phyloP scores from a whole-genome alignment of 2,329 filamentous ascomycete species.

The Phaeosphaeria sp. region DNA sequence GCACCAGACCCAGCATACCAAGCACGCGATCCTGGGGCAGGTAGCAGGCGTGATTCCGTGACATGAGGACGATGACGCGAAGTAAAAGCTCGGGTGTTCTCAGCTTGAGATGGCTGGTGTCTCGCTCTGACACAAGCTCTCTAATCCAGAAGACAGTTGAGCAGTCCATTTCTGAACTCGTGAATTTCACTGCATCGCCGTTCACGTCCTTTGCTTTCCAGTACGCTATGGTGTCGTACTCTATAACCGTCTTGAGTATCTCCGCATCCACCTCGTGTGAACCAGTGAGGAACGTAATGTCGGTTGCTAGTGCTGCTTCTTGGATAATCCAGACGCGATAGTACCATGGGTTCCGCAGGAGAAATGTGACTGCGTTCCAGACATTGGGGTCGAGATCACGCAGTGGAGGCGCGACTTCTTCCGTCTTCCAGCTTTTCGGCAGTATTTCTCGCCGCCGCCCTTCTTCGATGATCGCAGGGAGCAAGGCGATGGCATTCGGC shows the following conservation, averaged over 20 bases:
- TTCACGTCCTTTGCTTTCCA: not conserved
- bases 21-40: constrained; percentile 1
- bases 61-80: not conserved
- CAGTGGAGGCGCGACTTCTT: not conserved
- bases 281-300: constrained; percentile 7
- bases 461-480: not conserved
- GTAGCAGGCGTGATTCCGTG: not conserved
- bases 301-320: constrained; percentile 3
- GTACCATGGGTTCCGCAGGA: constrained; percentile 9
- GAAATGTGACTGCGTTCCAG: not conserved
- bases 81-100: not conserved
- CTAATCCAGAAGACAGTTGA: not conserved
- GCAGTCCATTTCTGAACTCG: not conserved
- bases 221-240: not conserved
- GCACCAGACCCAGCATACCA: constrained; percentile 1
- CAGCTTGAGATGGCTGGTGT: not conserved
- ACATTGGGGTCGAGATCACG: not conserved
- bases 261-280: not conserved
- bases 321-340: constrained; percentile 8
- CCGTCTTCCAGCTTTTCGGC: not conserved
- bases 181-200: not conserved
- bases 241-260: not conserved
- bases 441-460: not conserved
- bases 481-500: not conserved
- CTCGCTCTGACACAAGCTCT: not conserved